Percentiles rank a stretch among this genome's conserved stretches.
Evolutionary conservation across 2,329 filamentous ascomycete genomes (phyloP).

Genomic region (Tolypocladium amazonense): DNA sequence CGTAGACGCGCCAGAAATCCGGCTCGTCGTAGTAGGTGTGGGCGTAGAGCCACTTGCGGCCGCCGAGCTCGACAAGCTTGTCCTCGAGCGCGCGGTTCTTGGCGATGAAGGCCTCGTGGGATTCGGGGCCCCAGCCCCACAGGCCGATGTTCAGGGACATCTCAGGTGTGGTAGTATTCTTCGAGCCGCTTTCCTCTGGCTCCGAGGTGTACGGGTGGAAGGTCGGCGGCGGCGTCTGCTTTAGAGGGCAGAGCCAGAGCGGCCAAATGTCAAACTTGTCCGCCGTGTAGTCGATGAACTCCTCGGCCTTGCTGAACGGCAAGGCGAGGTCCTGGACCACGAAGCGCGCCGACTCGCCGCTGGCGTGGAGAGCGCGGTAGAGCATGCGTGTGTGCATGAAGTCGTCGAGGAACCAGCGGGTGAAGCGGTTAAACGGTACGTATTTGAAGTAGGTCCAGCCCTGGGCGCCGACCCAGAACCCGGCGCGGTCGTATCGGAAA

Average conservation of each 20-base stretch:
- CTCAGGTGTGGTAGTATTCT: slow-evolving; percentile 7
- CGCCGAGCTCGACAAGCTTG: slow-evolving; percentile 57
- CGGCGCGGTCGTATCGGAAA: slow-evolving; percentile 66
- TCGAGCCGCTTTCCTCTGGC: slow-evolving; percentile 12
- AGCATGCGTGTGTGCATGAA: slow-evolving; percentile 66
- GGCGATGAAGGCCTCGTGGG: slow-evolving; percentile 48
- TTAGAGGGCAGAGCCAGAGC: slow-evolving; percentile 48
- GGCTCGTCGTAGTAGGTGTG: slow-evolving; percentile 71
- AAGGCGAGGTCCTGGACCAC: slow-evolving; percentile 58
- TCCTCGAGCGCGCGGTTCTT: slow-evolving; percentile 63
- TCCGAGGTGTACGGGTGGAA: slow-evolving; percentile 43
- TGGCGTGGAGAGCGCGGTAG: slow-evolving; percentile 60
- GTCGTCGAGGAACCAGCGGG: slow-evolving; percentile 60
- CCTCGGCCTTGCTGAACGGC: slow-evolving; percentile 39
- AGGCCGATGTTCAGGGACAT: slow-evolving; percentile 56
- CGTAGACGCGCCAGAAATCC: slow-evolving; percentile 59
- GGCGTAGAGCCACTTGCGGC: slow-evolving; percentile 81
- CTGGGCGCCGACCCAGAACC: slow-evolving; percentile 60
- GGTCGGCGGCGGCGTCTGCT: slow-evolving; percentile 35
- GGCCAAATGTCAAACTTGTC: slow-evolving; percentile 45
- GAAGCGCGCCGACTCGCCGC: slow-evolving; percentile 52
- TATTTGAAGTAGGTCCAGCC: slow-evolving; percentile 57
- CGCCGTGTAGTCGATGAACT: slow-evolving; percentile 45
- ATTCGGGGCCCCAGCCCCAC: slow-evolving; percentile 64
- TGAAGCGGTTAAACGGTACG: slow-evolving; percentile 54